These are phyloP conservation scores for Lepidium campestre DNA, from an alignment of 441 rosid species.

Conservation along the genomic window DNA sequence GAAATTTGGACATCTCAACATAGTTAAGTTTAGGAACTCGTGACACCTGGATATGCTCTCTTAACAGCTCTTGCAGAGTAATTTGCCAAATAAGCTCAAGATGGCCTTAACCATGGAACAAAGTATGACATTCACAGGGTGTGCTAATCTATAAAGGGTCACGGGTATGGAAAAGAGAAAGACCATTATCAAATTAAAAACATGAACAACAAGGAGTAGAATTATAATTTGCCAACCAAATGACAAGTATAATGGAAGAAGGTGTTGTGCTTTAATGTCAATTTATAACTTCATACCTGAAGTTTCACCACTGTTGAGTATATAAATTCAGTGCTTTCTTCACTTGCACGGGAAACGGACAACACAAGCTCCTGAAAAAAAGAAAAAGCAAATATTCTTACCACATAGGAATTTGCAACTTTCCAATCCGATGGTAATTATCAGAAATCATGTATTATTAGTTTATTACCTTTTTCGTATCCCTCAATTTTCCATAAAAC, in stretches of 20 bases:
- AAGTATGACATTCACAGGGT: not conserved
- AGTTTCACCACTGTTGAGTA: slow-evolving; percentile 77
- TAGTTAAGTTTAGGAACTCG: not conserved
- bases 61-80: not conserved
- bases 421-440: slow-evolving; percentile 1
- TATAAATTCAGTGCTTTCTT: slow-evolving; percentile 88
- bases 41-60: not conserved
- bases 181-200: not conserved
- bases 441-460: slow-evolving; percentile 11
- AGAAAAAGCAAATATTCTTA: slow-evolving; percentile 4
- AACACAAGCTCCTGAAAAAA: slow-evolving; percentile 68
- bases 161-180: not conserved
- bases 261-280: not conserved
- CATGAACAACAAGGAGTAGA: not conserved
- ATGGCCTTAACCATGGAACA: not conserved
- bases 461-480: slow-evolving; percentile 87
- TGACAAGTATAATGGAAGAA: not conserved
- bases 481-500: slow-evolving; percentile 52
- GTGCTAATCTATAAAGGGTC: not conserved
- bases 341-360: slow-evolving; percentile 75
- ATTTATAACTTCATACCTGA: slow-evolving; percentile 48
- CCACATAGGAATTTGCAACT: slow-evolving; percentile 9
- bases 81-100: not conserved
- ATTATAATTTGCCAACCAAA: slow-evolving; percentile 2
- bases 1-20: slow-evolving; percentile 2